Evolutionary conservation across 2,329 filamentous ascomycete genomes (phyloP), one percentile per base, ranked within the genome.

Genomic region (Coniochaeta sp.): DNA sequence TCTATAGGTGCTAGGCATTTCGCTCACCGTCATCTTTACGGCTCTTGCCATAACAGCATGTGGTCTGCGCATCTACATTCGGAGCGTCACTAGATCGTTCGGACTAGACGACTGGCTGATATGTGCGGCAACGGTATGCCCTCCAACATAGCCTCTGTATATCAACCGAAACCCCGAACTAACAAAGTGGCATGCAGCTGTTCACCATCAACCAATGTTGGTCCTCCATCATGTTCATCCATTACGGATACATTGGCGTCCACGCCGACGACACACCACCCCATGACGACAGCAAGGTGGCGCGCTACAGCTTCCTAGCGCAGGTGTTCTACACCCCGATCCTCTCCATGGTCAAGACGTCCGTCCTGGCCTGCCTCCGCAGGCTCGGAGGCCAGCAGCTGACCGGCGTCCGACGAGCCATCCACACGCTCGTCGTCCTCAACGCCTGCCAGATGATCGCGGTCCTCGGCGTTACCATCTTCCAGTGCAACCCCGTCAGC

Each of bases 271-370:
- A 65, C 17, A 61, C 67, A 17, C 66, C 65, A 0, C 8, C 55
- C n/a, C 61, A 64, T 47, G 56, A 62, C 28, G 10, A n/a, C 12
- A 61, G 64, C 57, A 58, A 62, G 4, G 62, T 62, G 28, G 36
- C 60, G 0, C 64, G 64, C 52, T 67, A 62, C 69, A 73, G 71
- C 64, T 78, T 72, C 42, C 64, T 73, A 19, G 72, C 72, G 32
- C 72, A 77, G 50, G 65, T 77, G 6, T 66, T 77, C 2, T 79
- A 80, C 68, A 79, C 77, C 58, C 77, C 77, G 0, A 75, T 79
- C 50, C 65, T 80, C 1, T 74, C 75, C 3, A 69, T 80, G 12
- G 73, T 78, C 59, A 80, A 79, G 64, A 71, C 72, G 1, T 79
- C 77, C 0, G 68, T 79, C n/a, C 70, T 80, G 4, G 62, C 79